These are phyloP conservation scores for Monosporascus sp. DNA, from an alignment of 2,329 filamentous ascomycete species.

Conservation along the genomic window DNA sequence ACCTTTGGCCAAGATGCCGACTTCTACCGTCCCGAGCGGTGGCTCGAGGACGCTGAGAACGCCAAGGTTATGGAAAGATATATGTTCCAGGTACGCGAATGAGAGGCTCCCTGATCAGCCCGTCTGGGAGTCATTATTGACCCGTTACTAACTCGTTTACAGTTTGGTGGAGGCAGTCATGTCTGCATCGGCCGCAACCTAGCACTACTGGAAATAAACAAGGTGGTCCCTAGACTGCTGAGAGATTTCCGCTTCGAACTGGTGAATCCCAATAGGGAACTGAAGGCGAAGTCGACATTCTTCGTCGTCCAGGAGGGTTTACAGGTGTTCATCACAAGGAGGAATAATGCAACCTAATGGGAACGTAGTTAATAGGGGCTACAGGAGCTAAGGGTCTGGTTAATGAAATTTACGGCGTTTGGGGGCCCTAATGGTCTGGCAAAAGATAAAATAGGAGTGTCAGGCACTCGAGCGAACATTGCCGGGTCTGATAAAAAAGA, in stretches of 20 bases:
- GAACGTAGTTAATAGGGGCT: neutral
- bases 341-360: conserved; percentile 9
- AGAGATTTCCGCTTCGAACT: conserved; percentile 50
- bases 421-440: neutral
- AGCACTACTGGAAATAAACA: conserved; percentile 53
- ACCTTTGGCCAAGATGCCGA: conserved; percentile 49
- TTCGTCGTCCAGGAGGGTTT: conserved; percentile 55
- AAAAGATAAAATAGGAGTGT: neutral
- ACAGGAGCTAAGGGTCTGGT: too few relatives aligned
- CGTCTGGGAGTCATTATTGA: neutral
- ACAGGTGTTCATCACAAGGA: conserved; percentile 43
- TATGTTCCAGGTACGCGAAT: conserved; percentile 45
- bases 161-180: conserved; percentile 51
- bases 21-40: conserved; percentile 48
- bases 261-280: conserved; percentile 41
- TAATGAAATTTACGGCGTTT: too few relatives aligned
- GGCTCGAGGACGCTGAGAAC: conserved; percentile 42
- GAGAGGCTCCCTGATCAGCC: too few relatives aligned
- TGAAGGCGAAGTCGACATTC: conserved; percentile 52
- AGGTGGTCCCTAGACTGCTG: conserved; percentile 49
- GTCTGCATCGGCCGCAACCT: conserved; percentile 52
- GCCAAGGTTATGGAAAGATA: conserved; percentile 46
- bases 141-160: conserved; percentile 2
- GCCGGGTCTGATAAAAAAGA: too few relatives aligned
- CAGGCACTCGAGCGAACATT: too few relatives aligned